Evolutionary conservation across 176 grass and related monocot genomes (phyloP).

Genomic region (Carex kokanica): DNA sequence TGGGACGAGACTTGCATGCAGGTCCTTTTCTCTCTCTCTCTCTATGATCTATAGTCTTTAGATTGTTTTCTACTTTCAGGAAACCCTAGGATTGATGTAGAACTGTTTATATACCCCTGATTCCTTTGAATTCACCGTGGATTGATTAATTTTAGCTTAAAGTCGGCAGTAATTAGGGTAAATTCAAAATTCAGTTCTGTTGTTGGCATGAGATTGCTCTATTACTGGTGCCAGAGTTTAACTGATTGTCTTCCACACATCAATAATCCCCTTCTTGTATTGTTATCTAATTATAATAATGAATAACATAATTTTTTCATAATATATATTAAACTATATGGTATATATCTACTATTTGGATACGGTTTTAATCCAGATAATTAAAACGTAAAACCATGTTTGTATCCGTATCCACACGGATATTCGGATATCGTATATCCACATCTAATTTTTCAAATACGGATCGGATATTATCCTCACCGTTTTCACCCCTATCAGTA

Average conservation of each 20-base stretch:
- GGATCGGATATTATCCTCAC: too few species aligned
- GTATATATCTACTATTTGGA: too few species aligned
- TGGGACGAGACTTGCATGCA: conserved; percentile 99
- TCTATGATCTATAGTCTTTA: not conserved
- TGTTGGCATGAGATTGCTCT: not conserved
- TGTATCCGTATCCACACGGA: too few species aligned
- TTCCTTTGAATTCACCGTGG: not conserved
- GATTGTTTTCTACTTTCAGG: not conserved
- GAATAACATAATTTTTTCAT: too few species aligned
- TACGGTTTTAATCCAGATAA: too few species aligned
- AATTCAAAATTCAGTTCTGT: not conserved
- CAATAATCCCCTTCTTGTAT: not conserved
- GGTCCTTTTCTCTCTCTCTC: conserved; percentile 29
- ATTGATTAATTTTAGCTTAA: not conserved
- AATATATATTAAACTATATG: too few species aligned
- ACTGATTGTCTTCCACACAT: not conserved
- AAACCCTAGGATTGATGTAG: not conserved
- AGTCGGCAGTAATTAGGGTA: not conserved
- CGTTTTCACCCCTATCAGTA: not conserved
- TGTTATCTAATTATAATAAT: not conserved
- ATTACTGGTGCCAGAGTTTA: not conserved
- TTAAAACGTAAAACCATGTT: too few species aligned
- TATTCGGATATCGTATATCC: too few species aligned
- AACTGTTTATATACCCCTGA: not conserved
- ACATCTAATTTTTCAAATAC: too few species aligned